Percentiles rank a stretch among this genome's conserved stretches.
These are phyloP conservation scores for Globisporangium nunn DNA, from an alignment of 352 stramenopile genomes.

Conservation along the genomic window DNA sequence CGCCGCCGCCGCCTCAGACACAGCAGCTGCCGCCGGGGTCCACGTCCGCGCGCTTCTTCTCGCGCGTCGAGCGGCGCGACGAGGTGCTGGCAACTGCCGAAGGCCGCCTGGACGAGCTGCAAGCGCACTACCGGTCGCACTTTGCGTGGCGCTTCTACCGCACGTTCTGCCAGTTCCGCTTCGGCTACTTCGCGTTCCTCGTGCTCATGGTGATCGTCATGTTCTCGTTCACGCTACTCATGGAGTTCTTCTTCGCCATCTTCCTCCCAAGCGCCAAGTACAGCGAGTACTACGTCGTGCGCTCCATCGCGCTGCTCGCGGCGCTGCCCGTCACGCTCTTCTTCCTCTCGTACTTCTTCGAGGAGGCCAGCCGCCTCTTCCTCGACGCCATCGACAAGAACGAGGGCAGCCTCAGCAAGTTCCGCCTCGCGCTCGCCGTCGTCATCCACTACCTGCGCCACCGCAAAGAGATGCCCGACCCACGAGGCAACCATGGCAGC, in stretches of 20 bases:
- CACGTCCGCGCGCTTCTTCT: constrained; percentile 10
- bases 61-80: constrained; percentile 24
- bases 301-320: constrained; percentile 47
- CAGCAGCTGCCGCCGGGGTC: constrained; percentile 3
- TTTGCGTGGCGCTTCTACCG: constrained; percentile 60
- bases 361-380: constrained; percentile 62
- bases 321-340: constrained; percentile 59
- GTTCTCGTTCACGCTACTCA: constrained; percentile 78
- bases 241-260: constrained; percentile 84
- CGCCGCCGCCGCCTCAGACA: not conserved
- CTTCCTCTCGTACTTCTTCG: constrained; percentile 79
- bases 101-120: constrained; percentile 48
- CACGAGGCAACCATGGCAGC: not conserved
- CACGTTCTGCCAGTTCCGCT: constrained; percentile 66
- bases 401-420: constrained; percentile 67
- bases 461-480: constrained; percentile 44
- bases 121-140: constrained; percentile 33
- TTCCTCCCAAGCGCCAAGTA: constrained; percentile 75
- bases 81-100: constrained; percentile 38
- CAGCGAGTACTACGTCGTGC: constrained; percentile 54
- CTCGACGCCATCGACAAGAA: constrained; percentile 65
- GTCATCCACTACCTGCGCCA: constrained; percentile 77
- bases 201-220: constrained; percentile 80
- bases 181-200: constrained; percentile 75
- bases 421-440: constrained; percentile 64